Evolutionary conservation across 805 yeast genomes (phyloP), one percentile per base, ranked within the genome.

Genomic region (Candida stauntonica): DNA sequence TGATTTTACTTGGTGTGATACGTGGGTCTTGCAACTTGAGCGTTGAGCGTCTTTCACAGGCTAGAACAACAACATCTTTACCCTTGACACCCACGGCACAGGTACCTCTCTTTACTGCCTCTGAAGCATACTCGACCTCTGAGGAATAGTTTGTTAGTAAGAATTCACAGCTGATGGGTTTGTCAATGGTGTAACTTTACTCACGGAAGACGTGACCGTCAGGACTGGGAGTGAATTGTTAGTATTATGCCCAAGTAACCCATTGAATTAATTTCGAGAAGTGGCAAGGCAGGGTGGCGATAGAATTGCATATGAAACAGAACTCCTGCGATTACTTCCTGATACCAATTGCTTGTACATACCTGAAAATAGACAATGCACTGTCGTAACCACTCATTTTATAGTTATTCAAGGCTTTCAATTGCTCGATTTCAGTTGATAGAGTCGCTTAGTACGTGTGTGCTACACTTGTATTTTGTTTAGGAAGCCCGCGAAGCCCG

Each of bases 71-170:
- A 42, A 81, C 77, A 45, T 80, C 81, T 46, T 75, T 73, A 38
- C 98, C 98, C 61, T 89, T 91, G 43, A 93, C 91, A 29, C 97
- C 99, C 33, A 93, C 96, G 2, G 98, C 96, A 61, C 96, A 87
- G 3, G 99, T 93, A 44, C 99, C 99, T 66, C 98, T 78, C 60
- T 91, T 93, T 31, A 93, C 99, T 1, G 99, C 99, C 62, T 93
- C 99, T 28, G 84, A 73, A 18, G 99, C 99, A 57, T 93, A 93
- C 64, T 93, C 98, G 29, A 93, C 99, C 73, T 93, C 81, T 75
- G 57, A 15, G 7, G 6, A 5, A n/a, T 31, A 2, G 2, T 13
- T 12, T 31, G 50, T 39, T 35, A 43, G 48, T 38, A 36, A n/a
- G n/a, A n/a, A n/a, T n/a, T n/a, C n/a, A 7, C 5, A 5, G 5